Evolutionary conservation across 331 rosid species (phyloP), one percentile per base, ranked within the genome.

Genomic region (Pyracantha coccinea): DNA sequence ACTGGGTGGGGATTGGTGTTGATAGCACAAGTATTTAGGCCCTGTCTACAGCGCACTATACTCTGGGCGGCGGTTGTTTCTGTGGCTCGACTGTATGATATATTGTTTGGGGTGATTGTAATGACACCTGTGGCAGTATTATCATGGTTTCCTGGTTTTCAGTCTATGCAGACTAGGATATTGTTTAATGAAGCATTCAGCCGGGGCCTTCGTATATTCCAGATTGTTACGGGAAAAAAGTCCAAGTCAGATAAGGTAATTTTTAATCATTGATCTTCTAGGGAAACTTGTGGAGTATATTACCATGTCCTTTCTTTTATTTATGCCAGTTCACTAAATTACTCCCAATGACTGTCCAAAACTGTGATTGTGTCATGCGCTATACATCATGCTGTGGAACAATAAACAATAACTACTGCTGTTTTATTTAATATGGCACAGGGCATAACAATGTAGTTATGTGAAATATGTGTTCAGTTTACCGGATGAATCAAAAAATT

Each of bases 161-260:
- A 93, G 78, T 69, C 97, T 33, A 93, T 93, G 98, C 98, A 93
- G 86, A 89, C 98, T 25, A 86, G 95, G 83, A 88, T 86, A 82
- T 86, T 93, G 82, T 93, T 93, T 82, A 93, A 93, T 8, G 96
- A 91, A 73, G 98, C 97, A 69, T 93, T 93, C 83, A 83, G 98
- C 78, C 75, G 92, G 77, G 98, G 98, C 44, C 96, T 93, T 54
- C 81, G 80, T 32, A 89, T 93, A 77, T 83, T 81, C 83, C 89
- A 93, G 89, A 84, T 93, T 76, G 84, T 93, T 78, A 79, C 89
- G 5, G 96, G 92, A 4, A 93, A 88, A 73, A 88, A 85, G 47
- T 75, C 85, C 4, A 81, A 76, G 38, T 31, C 15, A 77, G 78
- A 91, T 35, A 28, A 84, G 82, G 87, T 83, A 65, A 16, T 38